A percentile compares a stretch with the other conserved stretches of the same genome.
Evolutionary conservation across 2,329 filamentous ascomycete genomes (phyloP).

Genomic region (Colletotrichum spaethianum): DNA sequence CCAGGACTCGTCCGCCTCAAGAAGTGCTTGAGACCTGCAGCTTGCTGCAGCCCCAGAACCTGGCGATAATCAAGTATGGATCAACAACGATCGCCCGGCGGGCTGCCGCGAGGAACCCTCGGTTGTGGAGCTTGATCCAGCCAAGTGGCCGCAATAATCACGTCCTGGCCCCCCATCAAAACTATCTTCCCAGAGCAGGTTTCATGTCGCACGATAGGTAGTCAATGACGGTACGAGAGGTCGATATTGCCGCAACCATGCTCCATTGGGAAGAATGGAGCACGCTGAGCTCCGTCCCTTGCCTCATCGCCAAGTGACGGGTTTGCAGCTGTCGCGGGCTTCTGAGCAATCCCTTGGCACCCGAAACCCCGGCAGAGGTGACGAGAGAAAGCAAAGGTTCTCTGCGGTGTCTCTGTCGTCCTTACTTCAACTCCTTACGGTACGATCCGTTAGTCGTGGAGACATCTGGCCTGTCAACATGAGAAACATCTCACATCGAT

Average conservation of each 20-base stretch:
- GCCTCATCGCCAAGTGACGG: constrained; percentile 16
- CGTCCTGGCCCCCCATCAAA: background rate
- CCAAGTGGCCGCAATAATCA: background rate
- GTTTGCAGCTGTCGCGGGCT: background rate
- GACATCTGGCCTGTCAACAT: background rate
- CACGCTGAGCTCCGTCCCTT: constrained; percentile 9
- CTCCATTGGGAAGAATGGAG: background rate
- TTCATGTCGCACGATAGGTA: background rate
- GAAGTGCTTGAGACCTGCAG: background rate
- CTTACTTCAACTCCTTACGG: background rate
- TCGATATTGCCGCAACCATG: constrained; percentile 23
- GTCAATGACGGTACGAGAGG: constrained; percentile 8
- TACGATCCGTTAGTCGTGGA: background rate
- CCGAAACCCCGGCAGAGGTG: background rate
- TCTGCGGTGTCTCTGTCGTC: background rate
- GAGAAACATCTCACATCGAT: background rate
- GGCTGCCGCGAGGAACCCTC: constrained; percentile 3
- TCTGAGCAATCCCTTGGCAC: constrained; percentile 19
- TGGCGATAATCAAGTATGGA: constrained; percentile 3
- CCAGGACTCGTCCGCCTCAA: too few relatives aligned
- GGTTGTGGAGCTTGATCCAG: constrained; percentile 11
- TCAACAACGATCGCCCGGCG: constrained; percentile 19
- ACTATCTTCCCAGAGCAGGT: background rate
- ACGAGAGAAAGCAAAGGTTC: background rate
- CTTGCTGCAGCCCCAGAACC: background rate